Conservation (phyloP, 139 green algal species). For the Pleodorina starrii region DNA sequence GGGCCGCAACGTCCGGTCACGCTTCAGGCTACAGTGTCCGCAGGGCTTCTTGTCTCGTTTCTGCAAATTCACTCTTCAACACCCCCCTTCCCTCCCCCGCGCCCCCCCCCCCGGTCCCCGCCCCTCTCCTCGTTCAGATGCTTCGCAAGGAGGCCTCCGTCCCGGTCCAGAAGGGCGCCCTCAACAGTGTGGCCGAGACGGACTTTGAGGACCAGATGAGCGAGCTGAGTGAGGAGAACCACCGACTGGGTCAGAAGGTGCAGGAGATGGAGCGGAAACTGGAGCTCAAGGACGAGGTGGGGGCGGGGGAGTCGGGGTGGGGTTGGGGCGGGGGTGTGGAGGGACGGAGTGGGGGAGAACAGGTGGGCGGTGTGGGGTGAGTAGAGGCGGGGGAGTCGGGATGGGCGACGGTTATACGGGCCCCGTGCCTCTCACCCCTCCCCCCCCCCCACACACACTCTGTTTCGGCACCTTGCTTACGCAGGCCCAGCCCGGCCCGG, state of each 20-base stretch:
- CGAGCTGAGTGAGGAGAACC: constrained; percentile 59
- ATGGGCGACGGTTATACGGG: neutral
- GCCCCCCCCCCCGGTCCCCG: neutral
- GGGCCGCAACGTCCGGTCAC: too few relatives aligned
- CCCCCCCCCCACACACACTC: neutral
- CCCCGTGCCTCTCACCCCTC: too few relatives aligned
- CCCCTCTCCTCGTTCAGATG: neutral
- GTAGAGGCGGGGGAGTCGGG: neutral
- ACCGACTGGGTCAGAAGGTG: constrained; percentile 52
- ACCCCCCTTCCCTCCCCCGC: neutral
- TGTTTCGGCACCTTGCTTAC: neutral
- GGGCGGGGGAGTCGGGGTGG: neutral
- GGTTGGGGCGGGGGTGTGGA: neutral
- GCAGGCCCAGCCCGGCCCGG: neutral
- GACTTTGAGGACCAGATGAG: constrained; percentile 64
- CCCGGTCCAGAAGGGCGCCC: neutral
- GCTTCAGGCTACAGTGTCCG: too few relatives aligned
- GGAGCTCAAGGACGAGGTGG: constrained; percentile 47
- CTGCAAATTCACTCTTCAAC: too few relatives aligned
- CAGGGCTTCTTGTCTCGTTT: too few relatives aligned
- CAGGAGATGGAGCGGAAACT: constrained; percentile 60
- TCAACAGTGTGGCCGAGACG: constrained; percentile 54
- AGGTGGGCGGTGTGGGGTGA: neutral
- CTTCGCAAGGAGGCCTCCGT: neutral
- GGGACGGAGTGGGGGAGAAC: neutral